phyloP scores from a whole-genome alignment of 148 eudicot species.

The Camellia granthamiana region DNA sequence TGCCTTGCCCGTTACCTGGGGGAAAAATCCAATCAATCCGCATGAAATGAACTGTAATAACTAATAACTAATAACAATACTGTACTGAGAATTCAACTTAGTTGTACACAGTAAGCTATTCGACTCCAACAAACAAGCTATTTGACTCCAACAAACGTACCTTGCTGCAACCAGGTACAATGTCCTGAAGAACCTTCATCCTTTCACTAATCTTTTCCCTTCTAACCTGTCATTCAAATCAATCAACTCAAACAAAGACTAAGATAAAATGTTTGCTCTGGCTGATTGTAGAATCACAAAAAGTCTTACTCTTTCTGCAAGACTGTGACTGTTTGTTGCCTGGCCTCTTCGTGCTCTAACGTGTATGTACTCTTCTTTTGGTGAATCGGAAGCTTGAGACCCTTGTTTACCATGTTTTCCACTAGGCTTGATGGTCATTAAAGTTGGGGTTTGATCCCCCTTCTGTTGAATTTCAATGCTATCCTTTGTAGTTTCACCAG shows the following conservation, averaged over 20 bases:
- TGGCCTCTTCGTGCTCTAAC: conserved; percentile 96
- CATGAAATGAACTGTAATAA: conserved; percentile 5
- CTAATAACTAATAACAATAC: background rate
- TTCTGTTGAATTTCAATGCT: conserved; percentile 39
- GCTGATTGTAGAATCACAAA: background rate
- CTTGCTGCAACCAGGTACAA: conserved; percentile 99
- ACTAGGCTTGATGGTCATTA: conserved; percentile 41
- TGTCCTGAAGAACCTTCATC: conserved; percentile 98
- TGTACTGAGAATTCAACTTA: background rate
- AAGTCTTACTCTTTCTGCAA: conserved; percentile 79
- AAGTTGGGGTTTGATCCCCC: conserved; percentile 45
- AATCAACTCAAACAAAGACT: conserved; percentile 7
- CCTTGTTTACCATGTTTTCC: conserved; percentile 67
- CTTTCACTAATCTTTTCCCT: conserved; percentile 99
- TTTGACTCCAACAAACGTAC: conserved; percentile 28
- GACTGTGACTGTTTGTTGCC: conserved; percentile 98
- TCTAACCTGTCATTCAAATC: conserved; percentile 56
- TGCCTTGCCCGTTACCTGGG: conserved; percentile 95
- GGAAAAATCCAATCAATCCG: conserved; percentile 17
- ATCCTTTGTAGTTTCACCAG: conserved; percentile 48
- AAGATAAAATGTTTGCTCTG: background rate
- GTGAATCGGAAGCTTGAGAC: conserved; percentile 58
- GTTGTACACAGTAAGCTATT: too few relatives aligned
- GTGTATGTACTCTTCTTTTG: conserved; percentile 88
- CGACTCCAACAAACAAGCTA: background rate